These are phyloP conservation scores for Kazachstania africana DNA, from an alignment of 805 yeast species.

Conservation along the genomic window DNA sequence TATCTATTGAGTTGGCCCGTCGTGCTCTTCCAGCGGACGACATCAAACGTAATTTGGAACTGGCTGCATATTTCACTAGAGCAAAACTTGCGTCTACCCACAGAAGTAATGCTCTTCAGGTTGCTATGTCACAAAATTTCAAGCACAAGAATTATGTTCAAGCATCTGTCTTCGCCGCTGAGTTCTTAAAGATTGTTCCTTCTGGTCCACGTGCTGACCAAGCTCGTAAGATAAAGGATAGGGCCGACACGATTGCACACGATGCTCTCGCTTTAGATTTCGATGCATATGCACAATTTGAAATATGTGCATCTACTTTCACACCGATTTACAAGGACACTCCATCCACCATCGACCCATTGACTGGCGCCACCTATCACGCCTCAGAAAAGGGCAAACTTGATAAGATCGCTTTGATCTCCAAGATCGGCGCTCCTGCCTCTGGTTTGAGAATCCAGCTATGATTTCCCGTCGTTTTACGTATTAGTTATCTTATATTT, in stretches of 20 bases:
- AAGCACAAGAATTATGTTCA: constrained; percentile 77
- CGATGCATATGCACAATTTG: constrained; percentile 85
- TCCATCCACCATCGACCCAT: constrained; percentile 58
- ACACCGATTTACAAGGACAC: constrained; percentile 83
- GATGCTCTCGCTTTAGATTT: constrained; percentile 88
- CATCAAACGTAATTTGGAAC: constrained; percentile 77
- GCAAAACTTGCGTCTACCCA: constrained; percentile 75
- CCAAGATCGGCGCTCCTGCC: constrained; percentile 82
- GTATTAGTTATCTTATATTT: too few relatives aligned
- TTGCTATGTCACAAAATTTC: constrained; percentile 89
- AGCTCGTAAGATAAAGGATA: constrained; percentile 71
- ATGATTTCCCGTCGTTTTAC: constrained; percentile 2
- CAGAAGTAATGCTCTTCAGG: constrained; percentile 77
- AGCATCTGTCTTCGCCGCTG: constrained; percentile 83
- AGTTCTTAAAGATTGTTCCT: constrained; percentile 58
- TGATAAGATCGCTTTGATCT: constrained; percentile 64
- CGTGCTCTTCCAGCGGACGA: constrained; percentile 63
- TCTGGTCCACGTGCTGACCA: constrained; percentile 79
- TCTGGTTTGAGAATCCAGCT: constrained; percentile 61
- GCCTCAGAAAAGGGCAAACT: constrained; percentile 64
- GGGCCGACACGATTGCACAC: constrained; percentile 66
- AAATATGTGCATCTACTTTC: constrained; percentile 73
- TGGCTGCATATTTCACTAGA: constrained; percentile 91
- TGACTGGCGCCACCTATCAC: constrained; percentile 84
- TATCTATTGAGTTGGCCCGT: constrained; percentile 82